phyloP scores from a whole-genome alignment of 768 basidiomycete genomes.

The Mycena galopus region DNA sequence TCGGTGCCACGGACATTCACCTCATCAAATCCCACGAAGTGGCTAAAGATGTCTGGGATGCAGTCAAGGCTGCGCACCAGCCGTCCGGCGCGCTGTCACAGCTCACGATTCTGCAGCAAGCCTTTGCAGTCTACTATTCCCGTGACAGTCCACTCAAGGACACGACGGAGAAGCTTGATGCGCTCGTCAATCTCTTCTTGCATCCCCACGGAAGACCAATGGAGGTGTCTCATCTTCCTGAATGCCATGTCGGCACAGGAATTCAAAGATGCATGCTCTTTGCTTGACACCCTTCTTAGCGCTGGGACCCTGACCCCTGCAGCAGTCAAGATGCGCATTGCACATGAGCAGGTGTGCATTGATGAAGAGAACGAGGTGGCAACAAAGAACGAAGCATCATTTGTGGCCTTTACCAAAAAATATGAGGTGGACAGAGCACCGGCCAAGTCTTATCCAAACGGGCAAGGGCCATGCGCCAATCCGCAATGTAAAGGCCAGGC shows the following conservation, averaged over 20 bases:
- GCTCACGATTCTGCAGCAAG: constrained; percentile 12
- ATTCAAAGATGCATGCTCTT: too few species aligned
- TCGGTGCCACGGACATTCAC: background rate
- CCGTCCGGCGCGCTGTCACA: constrained; percentile 4
- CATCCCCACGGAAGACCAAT: background rate
- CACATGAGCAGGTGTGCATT: too few species aligned
- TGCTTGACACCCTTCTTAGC: constrained; percentile 12
- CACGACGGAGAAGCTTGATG: background rate
- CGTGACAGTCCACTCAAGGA: background rate
- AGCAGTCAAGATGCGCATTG: background rate
- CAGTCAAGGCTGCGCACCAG: too few species aligned
- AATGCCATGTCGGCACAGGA: too few species aligned
- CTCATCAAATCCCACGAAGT: constrained; percentile 4
- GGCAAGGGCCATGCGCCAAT: too few species aligned
- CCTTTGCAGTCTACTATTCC: background rate
- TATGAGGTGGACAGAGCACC: too few species aligned
- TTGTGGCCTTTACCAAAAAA: too few species aligned
- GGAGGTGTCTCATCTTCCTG: too few species aligned
- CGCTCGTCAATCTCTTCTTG: constrained; percentile 9
- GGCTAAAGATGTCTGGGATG: too few species aligned
- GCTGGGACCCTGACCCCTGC: constrained; percentile 3
- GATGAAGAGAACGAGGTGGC: background rate
- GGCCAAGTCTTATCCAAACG: too few species aligned
- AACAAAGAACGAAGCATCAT: too few species aligned
- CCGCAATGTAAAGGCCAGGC: background rate